Conservation (phyloP, 768 basidiomycete species). For the Lactarius sp. region DNA sequence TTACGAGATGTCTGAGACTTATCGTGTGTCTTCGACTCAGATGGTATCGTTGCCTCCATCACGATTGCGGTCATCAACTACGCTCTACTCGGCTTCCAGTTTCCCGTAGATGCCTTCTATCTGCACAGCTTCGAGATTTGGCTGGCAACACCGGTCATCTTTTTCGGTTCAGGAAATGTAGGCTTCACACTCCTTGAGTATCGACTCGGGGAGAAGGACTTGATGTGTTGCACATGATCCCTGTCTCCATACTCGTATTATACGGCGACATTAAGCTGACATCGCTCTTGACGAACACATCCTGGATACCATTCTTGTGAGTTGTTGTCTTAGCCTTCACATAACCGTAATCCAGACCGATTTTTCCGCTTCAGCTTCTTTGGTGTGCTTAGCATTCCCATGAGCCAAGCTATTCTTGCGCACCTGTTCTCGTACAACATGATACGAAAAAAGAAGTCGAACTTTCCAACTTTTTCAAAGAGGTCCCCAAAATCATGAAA, state of each 20-base stretch:
- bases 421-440: conserved; percentile 75
- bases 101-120: conserved; percentile 71
- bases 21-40: conserved; percentile 21
- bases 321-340: conserved; percentile 17
- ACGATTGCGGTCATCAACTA: conserved; percentile 71
- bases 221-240: conserved; percentile 24
- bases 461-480: conserved; percentile 86
- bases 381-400: conserved; percentile 66
- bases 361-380: conserved; percentile 49
- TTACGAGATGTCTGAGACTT: neutral
- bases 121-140: conserved; percentile 78
- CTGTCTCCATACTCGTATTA: neutral
- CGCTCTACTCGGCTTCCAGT: conserved; percentile 64
- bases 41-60: conserved; percentile 60
- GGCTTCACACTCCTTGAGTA: conserved; percentile 72
- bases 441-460: conserved; percentile 78
- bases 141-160: conserved; percentile 72
- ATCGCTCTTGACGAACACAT: conserved; percentile 32
- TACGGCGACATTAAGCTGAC: conserved; percentile 21
- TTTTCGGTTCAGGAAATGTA: conserved; percentile 67
- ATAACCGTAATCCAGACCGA: neutral
- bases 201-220: conserved; percentile 46
- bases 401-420: conserved; percentile 58
- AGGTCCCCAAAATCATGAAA: conserved; percentile 78
- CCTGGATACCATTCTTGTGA: conserved; percentile 41